Conservation (phyloP, 2,329 filamentous ascomycete species). For the Clarireedia homoeocarpa region DNA sequence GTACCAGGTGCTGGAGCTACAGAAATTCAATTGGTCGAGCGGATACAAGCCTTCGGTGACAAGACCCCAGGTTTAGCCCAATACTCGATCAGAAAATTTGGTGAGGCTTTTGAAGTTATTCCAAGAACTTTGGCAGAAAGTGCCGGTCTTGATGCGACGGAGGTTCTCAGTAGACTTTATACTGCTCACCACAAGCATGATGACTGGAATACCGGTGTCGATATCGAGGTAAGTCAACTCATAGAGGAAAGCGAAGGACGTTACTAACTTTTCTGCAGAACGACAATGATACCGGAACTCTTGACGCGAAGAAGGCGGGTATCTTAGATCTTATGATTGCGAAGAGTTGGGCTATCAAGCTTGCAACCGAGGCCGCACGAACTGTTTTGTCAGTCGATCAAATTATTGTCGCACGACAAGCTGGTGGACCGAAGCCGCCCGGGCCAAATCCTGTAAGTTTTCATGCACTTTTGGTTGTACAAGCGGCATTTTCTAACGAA, state of each 20-base stretch:
- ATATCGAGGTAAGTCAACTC: slow-evolving; percentile 61
- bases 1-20: slow-evolving; percentile 92
- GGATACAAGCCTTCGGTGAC: slow-evolving; percentile 83
- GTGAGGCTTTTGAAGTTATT: slow-evolving; percentile 95
- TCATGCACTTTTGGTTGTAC: neutral
- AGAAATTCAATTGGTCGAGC: slow-evolving; percentile 88
- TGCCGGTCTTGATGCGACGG: slow-evolving; percentile 93
- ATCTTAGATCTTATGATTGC: slow-evolving; percentile 87
- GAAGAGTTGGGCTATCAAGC: slow-evolving; percentile 95
- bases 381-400: slow-evolving; percentile 96
- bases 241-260: no score
- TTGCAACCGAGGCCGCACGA: slow-evolving; percentile 88
- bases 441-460: slow-evolving; percentile 66
- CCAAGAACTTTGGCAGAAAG: slow-evolving; percentile 91
- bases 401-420: slow-evolving; percentile 96
- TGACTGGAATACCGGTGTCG: slow-evolving; percentile 85
- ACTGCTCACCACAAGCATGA: slow-evolving; percentile 86
- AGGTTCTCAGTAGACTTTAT: slow-evolving; percentile 86
- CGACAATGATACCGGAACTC: slow-evolving; percentile 67
- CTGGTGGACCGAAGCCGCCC: slow-evolving; percentile 93
- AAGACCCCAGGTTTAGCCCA: slow-evolving; percentile 89
- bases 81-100: slow-evolving; percentile 96
- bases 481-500: slow-evolving; percentile 11
- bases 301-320: slow-evolving; percentile 80
- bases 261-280: slow-evolving; percentile 41